Conservation (phyloP, 495 filamentous ascomycete genomes). For the Annulohypoxylon stygium region DNA sequence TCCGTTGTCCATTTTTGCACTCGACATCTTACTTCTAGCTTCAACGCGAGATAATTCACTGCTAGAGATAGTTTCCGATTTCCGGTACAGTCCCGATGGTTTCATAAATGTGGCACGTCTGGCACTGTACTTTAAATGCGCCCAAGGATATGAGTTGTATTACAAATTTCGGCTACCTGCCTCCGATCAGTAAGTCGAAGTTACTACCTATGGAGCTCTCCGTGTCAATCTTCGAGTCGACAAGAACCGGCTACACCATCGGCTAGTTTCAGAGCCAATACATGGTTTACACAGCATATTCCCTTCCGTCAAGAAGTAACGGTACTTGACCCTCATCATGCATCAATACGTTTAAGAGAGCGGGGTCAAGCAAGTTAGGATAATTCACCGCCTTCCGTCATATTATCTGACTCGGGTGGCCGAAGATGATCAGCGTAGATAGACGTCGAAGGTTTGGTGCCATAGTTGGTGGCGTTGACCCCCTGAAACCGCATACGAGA, state of each 20-base stretch:
- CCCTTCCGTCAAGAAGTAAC: not conserved
- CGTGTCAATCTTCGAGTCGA: not conserved
- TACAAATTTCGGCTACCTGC: conserved; percentile 12
- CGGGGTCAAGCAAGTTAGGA: not conserved
- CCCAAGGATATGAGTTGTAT: conserved; percentile 2
- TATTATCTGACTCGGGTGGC: not conserved
- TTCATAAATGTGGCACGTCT: conserved; percentile 9
- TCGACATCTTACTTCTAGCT: conserved; percentile 28
- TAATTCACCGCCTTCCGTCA: conserved; percentile 23
- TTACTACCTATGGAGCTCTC: not conserved
- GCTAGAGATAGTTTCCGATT: not conserved
- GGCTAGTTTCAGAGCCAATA: conserved; percentile 16
- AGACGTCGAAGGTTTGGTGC: not conserved
- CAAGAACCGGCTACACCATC: conserved; percentile 12
- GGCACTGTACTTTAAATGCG: conserved; percentile 21
- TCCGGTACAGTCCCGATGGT: not conserved
- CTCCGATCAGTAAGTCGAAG: not conserved
- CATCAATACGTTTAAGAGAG: conserved; percentile 1
- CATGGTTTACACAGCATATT: conserved; percentile 29
- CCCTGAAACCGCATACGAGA: not conserved
- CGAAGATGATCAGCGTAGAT: not conserved
- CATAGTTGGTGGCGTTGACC: conserved; percentile 2
- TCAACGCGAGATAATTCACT: conserved; percentile 7
- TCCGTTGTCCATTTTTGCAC: conserved; percentile 24
- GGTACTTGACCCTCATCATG: not conserved